Evolutionary conservation across 2,329 filamentous ascomycete genomes (phyloP).

Genomic region (Sporothrix brunneoviolacea): DNA sequence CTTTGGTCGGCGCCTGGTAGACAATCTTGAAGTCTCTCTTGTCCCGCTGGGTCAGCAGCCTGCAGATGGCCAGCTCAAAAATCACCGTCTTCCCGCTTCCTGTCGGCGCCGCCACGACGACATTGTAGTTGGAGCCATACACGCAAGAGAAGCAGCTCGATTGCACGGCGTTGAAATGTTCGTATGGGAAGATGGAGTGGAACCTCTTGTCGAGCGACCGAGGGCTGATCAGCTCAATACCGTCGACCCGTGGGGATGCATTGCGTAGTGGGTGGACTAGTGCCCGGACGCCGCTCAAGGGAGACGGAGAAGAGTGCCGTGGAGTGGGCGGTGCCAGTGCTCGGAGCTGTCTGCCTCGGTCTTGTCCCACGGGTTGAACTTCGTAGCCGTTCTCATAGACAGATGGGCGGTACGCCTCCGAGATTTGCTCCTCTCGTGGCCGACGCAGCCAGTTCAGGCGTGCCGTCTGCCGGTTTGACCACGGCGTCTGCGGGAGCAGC

Average conservation of each 20-base stretch:
- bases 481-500: neutral
- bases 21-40: constrained; percentile 67
- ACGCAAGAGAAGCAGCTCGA: constrained; percentile 67
- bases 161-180: constrained; percentile 74
- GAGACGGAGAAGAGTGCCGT: constrained; percentile 4
- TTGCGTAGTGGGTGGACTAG: neutral
- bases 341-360: neutral
- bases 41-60: constrained; percentile 50
- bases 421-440: neutral
- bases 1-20: constrained; percentile 80
- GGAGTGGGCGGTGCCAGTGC: constrained; percentile 3
- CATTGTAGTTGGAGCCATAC: constrained; percentile 64
- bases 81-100: constrained; percentile 80
- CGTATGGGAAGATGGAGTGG: constrained; percentile 63
- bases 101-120: constrained; percentile 75
- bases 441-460: neutral
- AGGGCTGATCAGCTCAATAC: constrained; percentile 34
- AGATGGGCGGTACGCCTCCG: no score
- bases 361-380: neutral
- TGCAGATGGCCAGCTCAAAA: constrained; percentile 76
- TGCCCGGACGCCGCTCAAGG: neutral
- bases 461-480: neutral
- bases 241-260: constrained; percentile 18
- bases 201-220: constrained; percentile 58
- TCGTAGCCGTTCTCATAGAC: neutral